phyloP scores from a whole-genome alignment of 2,329 filamentous ascomycete species.

The Rosellinia necatrix region DNA sequence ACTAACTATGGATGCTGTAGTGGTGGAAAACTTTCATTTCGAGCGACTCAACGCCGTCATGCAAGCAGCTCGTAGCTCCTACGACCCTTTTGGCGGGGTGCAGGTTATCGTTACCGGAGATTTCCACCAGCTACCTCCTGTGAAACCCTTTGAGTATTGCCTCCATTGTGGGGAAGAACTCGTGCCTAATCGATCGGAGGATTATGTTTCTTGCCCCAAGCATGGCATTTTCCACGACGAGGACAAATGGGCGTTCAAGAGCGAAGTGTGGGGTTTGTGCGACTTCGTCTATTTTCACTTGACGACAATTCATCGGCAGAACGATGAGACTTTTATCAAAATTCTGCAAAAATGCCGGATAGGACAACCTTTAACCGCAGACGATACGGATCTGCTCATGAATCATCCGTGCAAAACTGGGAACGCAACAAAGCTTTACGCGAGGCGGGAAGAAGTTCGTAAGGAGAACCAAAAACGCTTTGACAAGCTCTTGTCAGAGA shows the following conservation, averaged over 20 bases:
- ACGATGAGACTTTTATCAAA: conserved; percentile 55
- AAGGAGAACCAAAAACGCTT: conserved; percentile 44
- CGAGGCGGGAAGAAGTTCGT: conserved; percentile 46
- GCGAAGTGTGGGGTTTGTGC: conserved; percentile 58
- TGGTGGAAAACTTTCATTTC: conserved; percentile 62
- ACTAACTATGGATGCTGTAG: conserved; percentile 4
- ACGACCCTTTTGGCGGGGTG: conserved; percentile 48
- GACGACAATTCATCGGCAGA: conserved; percentile 61
- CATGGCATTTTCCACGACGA: conserved; percentile 48
- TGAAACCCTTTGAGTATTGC: conserved; percentile 60
- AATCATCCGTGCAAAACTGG: conserved; percentile 48
- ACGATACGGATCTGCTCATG: conserved; percentile 50
- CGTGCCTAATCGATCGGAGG: conserved; percentile 21
- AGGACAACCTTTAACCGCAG: conserved; percentile 45
- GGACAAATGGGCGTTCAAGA: conserved; percentile 66
- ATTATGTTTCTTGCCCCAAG: conserved; percentile 39
- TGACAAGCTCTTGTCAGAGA: conserved; percentile 37
- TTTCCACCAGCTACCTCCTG: conserved; percentile 64
- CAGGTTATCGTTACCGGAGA: conserved; percentile 64
- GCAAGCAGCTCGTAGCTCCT: conserved; percentile 43
- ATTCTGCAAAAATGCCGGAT: conserved; percentile 61
- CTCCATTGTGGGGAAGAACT: conserved; percentile 50
- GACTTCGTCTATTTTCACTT: conserved; percentile 59
- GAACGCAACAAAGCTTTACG: conserved; percentile 51
- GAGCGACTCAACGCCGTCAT: conserved; percentile 55